Evolutionary conservation across 257 asterid species (phyloP), one percentile per base, ranked within the genome.

Genomic region (Petunia secreta): DNA sequence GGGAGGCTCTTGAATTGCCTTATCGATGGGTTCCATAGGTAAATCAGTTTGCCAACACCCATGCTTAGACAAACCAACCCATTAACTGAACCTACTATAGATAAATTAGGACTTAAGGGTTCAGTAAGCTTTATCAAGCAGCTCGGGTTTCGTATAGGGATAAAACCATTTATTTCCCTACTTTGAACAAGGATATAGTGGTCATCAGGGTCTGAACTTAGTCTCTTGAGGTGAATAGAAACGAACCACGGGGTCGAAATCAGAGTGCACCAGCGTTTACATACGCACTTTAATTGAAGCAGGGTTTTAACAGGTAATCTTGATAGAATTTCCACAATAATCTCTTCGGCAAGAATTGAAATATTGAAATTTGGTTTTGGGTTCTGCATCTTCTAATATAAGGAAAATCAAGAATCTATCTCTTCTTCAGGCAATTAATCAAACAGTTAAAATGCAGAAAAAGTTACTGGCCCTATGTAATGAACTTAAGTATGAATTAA

Each of bases 11-110:
- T 65, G 14, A 3, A 48, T 38, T 65, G 48, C 40, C 73, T 65
- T 8, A 65, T 15, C 14, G 73, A 65, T 9, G 73, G 73, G n/a
- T 65, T 65, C 73, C 73, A 65, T 7, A 65, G 73, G 16, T 36
- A 65, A 65, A 43, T 8, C 39, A 16, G 40, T 48, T 48, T 65
- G 15, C 73, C 73, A 7, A 65, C 46, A 2, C 73, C 73, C 46
- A 65, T 2, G 14, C 48, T 36, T 36, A 48, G 46, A 65, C 37
- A 65, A 65, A 65, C 73, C 3, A 65, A 48, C 46, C 73, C 73
- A 65, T 65, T 65, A 65, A 65, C 13, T 36, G 73, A 65, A 65
- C 73, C 73, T 16, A 65, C 73, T 8, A 65, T 48, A 65, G 40
- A 65, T 36, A 16, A 5, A 59, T 5, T 14, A 59, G 14, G 4